Conservation (phyloP, 768 basidiomycete species). For the Leucosporidium yakuticum region DNA sequence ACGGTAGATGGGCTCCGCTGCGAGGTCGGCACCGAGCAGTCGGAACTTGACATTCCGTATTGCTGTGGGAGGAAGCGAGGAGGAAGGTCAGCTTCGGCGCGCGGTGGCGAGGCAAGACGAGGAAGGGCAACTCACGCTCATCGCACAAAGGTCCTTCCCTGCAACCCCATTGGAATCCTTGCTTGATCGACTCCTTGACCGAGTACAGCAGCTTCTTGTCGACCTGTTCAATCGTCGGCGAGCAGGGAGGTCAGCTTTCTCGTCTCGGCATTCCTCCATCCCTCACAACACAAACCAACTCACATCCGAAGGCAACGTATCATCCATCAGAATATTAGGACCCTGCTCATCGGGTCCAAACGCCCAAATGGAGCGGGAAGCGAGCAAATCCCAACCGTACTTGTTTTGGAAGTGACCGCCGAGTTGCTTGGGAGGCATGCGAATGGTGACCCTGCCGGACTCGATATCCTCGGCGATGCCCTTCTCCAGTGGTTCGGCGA, state of each 20-base stretch:
- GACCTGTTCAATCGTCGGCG: slow-evolving; percentile 55
- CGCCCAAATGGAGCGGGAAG: slow-evolving; percentile 97
- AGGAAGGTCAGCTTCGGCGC: slow-evolving; percentile 2
- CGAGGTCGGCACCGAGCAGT: slow-evolving; percentile 81
- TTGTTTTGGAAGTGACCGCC: slow-evolving; percentile 95
- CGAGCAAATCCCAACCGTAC: slow-evolving; percentile 96
- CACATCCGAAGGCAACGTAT: slow-evolving; percentile 90
- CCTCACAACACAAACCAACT: slow-evolving; percentile 19
- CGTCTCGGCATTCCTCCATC: neutral
- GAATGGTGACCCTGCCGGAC: slow-evolving; percentile 83
- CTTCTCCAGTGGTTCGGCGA: slow-evolving; percentile 91
- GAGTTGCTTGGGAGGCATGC: slow-evolving; percentile 89
- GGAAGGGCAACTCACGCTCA: slow-evolving; percentile 69
- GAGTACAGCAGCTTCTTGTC: slow-evolving; percentile 86
- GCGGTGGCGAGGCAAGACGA: too few relatives aligned
- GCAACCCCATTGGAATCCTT: slow-evolving; percentile 99
- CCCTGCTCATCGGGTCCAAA: slow-evolving; percentile 97
- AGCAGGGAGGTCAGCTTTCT: neutral
- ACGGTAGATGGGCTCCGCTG: slow-evolving; percentile 93
- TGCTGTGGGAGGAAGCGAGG: slow-evolving; percentile 51
- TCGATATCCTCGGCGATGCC: slow-evolving; percentile 97
- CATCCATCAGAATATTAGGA: slow-evolving; percentile 86
- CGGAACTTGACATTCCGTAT: slow-evolving; percentile 99
- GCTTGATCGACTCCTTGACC: slow-evolving; percentile 92
- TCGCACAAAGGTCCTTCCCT: slow-evolving; percentile 96